Evolutionary conservation across 1,284 basidiomycete genomes (phyloP), one percentile per base, ranked within the genome.

Genomic region (Anthracocystis panici-leucophaei): DNA sequence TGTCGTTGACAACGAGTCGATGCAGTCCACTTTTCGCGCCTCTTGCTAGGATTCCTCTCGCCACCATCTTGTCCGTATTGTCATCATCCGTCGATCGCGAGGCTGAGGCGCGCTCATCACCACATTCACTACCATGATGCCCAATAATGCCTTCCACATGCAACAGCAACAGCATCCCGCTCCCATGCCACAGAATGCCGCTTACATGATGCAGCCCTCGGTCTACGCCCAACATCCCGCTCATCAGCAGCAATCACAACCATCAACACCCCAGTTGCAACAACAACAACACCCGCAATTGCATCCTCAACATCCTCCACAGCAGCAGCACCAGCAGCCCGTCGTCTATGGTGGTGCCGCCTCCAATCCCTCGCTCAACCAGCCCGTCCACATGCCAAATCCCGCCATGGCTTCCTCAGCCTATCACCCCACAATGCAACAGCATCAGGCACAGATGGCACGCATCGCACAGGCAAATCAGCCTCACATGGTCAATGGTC

Each of bases 361-460:
- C 33, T 33, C 33, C 33, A 33, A 33, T 33, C 8, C 33, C 33
- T 33, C 33, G 33, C 33, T 33, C 5, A 33, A 33, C 12, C 33
- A 33, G 33, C 33, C 33, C 10, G 14, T 58, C 12, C 62, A 65
- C 41, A 56, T 67, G 52, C 48, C 54, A 18, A 68, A 61, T 33
- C 41, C 31, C n/a, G n/a, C 27, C 5, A 40, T 56, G 16, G 60
- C 51, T 20, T 58, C 73, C 8, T 66, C 73, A 10, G 73, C 67
- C 8, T 75, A 75, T 18, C 73, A 75, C 18, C 72, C 72, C 16
- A 69, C 61, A 2, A 75, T 75, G 72, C 72, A 69, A 49, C 72
- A 69, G 49, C 72, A 75, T 44, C 72, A 75, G 33, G 72, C 72
- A 8, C 72, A 75, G 52, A 61, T 75, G 57, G 62, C 71, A 11